Conservation (phyloP, 2,329 filamentous ascomycete genomes). For the Penicillium capsulatum region DNA sequence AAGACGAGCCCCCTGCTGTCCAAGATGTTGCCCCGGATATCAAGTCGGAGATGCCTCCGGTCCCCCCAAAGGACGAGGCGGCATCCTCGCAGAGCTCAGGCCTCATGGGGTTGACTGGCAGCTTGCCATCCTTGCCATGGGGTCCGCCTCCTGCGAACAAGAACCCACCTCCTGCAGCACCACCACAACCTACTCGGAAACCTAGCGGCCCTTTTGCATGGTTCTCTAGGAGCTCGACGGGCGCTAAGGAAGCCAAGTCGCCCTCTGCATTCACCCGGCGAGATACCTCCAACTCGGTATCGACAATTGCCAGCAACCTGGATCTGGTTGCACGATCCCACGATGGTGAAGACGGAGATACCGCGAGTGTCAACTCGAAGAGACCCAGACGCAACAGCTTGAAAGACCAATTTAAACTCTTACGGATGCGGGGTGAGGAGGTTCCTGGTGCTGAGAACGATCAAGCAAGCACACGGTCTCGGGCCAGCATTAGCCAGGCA, state of each 20-base stretch:
- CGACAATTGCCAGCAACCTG: constrained; percentile 73
- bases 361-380: constrained; percentile 43
- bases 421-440: constrained; percentile 67
- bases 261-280: constrained; percentile 52
- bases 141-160: constrained; percentile 52
- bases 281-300: constrained; percentile 75
- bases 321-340: constrained; percentile 75
- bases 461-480: constrained; percentile 48
- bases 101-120: constrained; percentile 61
- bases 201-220: constrained; percentile 84
- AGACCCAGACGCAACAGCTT: constrained; percentile 59
- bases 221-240: constrained; percentile 64
- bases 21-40: constrained; percentile 23
- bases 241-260: constrained; percentile 54
- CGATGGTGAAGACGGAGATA: constrained; percentile 57
- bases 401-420: constrained; percentile 72
- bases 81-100: constrained; percentile 31
- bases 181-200: constrained; percentile 56
- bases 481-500: constrained; percentile 40
- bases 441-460: constrained; percentile 57
- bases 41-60: constrained; percentile 28
- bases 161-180: constrained; percentile 36
- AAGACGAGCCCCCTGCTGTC: constrained; percentile 37
- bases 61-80: constrained; percentile 32
- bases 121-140: constrained; percentile 70